These are phyloP conservation scores for Bacterosira constricta DNA, from an alignment of 108 stramenopile genomes.

Conservation along the genomic window DNA sequence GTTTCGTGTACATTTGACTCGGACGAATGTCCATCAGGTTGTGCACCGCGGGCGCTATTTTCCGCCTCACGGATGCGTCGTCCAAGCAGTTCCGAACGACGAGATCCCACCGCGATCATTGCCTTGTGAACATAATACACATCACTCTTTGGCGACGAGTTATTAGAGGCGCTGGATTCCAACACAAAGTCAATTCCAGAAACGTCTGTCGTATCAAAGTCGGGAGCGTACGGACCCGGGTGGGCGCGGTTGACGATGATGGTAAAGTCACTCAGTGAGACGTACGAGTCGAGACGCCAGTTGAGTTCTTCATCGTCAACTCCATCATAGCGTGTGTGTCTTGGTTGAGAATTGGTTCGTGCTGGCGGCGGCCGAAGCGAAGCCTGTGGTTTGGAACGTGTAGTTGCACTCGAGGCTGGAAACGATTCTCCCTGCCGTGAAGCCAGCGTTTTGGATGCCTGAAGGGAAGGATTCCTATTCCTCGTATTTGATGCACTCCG, in stretches of 20 bases:
- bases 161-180: constrained; percentile 2
- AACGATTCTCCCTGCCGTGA: constrained; percentile 6
- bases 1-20: constrained; percentile 44
- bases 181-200: constrained; percentile 29
- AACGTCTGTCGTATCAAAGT: constrained; percentile 30
- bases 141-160: constrained; percentile 15
- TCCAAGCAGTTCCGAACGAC: constrained; percentile 39
- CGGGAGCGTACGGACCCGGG: constrained; percentile 40
- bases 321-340: constrained; percentile 31
- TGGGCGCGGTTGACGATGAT: constrained; percentile 45
- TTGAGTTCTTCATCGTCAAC: constrained; percentile 49
- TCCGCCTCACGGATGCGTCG: constrained; percentile 48
- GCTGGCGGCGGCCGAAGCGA: neutral
- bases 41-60: constrained; percentile 3
- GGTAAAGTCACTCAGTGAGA: constrained; percentile 41
- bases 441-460: neutral
- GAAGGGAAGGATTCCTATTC: neutral
- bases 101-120: constrained; percentile 46
- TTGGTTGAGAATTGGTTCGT: neutral
- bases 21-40: constrained; percentile 34
- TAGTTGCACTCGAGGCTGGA: neutral
- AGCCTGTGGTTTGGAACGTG: neutral
- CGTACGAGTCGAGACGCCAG: constrained; percentile 50
- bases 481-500: neutral
- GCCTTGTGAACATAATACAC: constrained; percentile 50